Percentiles rank a stretch among this genome's conserved stretches.
phyloP scores from a whole-genome alignment of 1,284 basidiomycete species.

The Bjerkandera adusta region DNA sequence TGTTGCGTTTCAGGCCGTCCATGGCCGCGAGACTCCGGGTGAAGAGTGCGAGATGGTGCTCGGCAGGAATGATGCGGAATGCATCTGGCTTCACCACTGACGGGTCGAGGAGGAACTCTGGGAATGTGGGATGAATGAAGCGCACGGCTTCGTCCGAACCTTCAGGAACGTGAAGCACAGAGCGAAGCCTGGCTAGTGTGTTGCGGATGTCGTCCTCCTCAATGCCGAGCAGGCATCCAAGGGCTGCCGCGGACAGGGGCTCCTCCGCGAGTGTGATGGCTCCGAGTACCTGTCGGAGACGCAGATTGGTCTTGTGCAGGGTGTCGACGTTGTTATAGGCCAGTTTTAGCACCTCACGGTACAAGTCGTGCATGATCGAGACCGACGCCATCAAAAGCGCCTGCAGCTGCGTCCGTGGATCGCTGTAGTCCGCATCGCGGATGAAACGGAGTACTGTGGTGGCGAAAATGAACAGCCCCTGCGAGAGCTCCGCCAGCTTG shows the following conservation, averaged over 20 bases:
- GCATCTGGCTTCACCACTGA: too few species aligned
- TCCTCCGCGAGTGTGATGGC: neutral
- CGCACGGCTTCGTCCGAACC: constrained; percentile 11
- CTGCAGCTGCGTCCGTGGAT: neutral
- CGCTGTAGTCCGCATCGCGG: neutral
- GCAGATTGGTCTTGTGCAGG: too few species aligned
- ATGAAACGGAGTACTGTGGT: constrained; percentile 10
- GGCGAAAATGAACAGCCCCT: constrained; percentile 1
- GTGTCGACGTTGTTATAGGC: neutral
- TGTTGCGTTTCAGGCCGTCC: too few species aligned
- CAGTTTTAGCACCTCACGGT: neutral
- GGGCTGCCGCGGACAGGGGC: neutral
- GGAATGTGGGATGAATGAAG: constrained; percentile 23
- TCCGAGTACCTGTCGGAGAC: neutral
- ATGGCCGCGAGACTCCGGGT: too few species aligned
- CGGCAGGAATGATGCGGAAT: too few species aligned
- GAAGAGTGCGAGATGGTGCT: too few species aligned
- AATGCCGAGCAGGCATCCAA: neutral
- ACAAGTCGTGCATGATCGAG: neutral
- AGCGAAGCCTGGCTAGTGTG: constrained; percentile 4
- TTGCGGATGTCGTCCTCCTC: neutral
- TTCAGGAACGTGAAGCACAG: constrained; percentile 10
- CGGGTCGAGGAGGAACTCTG: constrained; percentile 20
- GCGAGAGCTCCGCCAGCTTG: neutral
- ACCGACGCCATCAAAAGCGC: too few species aligned